A percentile compares a stretch with the other conserved stretches of the same genome.
Evolutionary conservation across 306 rosid species (phyloP).

Genomic region (Malus sieversii): DNA sequence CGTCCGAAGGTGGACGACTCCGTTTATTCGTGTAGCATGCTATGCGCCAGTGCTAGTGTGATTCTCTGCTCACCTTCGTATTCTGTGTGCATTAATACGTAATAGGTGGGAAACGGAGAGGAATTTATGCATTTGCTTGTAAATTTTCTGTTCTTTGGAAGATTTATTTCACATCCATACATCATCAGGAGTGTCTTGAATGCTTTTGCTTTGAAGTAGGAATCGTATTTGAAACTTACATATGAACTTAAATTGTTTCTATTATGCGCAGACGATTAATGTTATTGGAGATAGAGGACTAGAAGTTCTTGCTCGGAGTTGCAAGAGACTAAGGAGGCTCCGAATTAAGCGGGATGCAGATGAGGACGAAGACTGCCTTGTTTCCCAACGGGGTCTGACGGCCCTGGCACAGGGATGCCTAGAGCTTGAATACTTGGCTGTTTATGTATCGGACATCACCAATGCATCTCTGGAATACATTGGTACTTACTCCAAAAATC

Average conservation of each 20-base stretch:
- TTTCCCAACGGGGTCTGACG: conserved; percentile 86
- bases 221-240: conserved; percentile 7
- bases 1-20: too few species aligned
- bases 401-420: conserved; percentile 88
- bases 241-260: conserved; percentile 9
- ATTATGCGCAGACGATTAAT: conserved; percentile 66
- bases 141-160: not conserved
- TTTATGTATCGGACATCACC: conserved; percentile 79
- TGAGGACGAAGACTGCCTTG: conserved; percentile 78
- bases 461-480: conserved; percentile 63
- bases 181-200: not conserved
- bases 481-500: conserved; percentile 66
- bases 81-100: too few species aligned
- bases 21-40: too few species aligned
- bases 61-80: too few species aligned
- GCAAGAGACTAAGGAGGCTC: conserved; percentile 74
- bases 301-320: conserved; percentile 71
- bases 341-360: conserved; percentile 86
- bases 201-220: not conserved
- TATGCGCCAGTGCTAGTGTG: too few species aligned
- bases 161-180: not conserved
- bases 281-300: conserved; percentile 94
- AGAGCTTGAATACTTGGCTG: conserved; percentile 77
- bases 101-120: not conserved
- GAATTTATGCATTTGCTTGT: not conserved